Base-by-base conservation (phyloP, 2,329 filamentous ascomycete species). In the Xylaria sp. region DNA sequence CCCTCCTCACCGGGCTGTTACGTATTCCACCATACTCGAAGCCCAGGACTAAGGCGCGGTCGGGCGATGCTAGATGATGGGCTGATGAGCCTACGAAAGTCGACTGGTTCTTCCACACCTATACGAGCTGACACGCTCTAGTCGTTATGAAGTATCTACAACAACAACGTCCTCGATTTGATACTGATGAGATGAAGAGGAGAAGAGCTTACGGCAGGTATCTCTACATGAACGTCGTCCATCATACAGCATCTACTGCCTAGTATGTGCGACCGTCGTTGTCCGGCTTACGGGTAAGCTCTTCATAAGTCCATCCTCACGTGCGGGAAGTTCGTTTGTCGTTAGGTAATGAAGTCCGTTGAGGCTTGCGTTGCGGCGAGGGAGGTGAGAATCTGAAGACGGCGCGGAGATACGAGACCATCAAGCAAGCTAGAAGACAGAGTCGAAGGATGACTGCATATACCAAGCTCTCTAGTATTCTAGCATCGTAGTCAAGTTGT, bases 11-110 rank as follows among this genome's bases (percentile, higher is more conserved):
- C 23, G 23, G 23, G 5, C 23, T 30, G 23, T 30, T 30, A 47
- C 18, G 37, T 52, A 55, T 10, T 9, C 39, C 30, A 4, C 18
- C 18, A 10, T 16, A 16, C 13, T 8, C 23, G 46, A 30, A 4
- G n/a, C 44, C 39, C 44, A 8, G 51, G 49, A 35, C 42, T 44
- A 54, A 53, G 39, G 44, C 13, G 55, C 46, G 50, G 49, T 58
- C 58, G 23, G 49, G 51, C 54, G 13, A 42, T 42, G 9, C 9
- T 42, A 18, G 52, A 58, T n/a, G 6, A 37, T 58, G 58, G 52
- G 60, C 60, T 62, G 60, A 60, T 19, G 46, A 18, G 2, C 5
- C 23, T 30, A 30, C 4, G 23, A 30, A 19, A 19, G 46, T 18
- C 16, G 13, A 16, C 5, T 48, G 23, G 23, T 30, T 30, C 13